Conservation (phyloP, 2,329 filamentous ascomycete species). For the Ceratocystis destructans region DNA sequence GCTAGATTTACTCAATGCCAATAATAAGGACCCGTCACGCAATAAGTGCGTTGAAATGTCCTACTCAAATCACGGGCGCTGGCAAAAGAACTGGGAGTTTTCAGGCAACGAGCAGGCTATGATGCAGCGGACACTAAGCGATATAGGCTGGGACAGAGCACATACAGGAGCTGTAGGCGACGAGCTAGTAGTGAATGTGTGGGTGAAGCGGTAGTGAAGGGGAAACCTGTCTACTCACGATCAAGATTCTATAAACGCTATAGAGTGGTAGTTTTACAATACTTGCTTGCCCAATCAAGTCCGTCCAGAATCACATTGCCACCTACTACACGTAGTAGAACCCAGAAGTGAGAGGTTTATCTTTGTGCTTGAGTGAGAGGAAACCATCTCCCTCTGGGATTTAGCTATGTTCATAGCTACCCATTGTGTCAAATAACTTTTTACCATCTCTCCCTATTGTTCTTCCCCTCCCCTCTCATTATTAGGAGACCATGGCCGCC, state of each 20-base stretch:
- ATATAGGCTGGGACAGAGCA: slow-evolving; percentile 44
- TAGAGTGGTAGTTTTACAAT: too few species aligned
- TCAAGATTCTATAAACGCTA: too few species aligned
- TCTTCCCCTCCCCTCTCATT: background rate
- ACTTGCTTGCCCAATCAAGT: too few species aligned
- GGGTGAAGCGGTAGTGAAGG: slow-evolving; percentile 30
- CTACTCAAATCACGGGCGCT: slow-evolving; percentile 41
- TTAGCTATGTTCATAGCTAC: too few species aligned
- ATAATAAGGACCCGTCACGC: slow-evolving; percentile 36
- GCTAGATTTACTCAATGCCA: slow-evolving; percentile 44
- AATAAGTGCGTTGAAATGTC: slow-evolving; percentile 46
- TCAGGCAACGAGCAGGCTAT: slow-evolving; percentile 36
- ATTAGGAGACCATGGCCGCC: background rate
- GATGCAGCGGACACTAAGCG: slow-evolving; percentile 37
- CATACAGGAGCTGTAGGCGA: slow-evolving; percentile 34
- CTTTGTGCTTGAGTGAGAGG: too few species aligned
- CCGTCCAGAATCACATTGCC: too few species aligned
- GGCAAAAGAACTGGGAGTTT: slow-evolving; percentile 43
- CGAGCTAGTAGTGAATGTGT: slow-evolving; percentile 45
- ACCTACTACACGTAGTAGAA: too few species aligned
- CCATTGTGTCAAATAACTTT: too few species aligned
- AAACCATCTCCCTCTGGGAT: too few species aligned
- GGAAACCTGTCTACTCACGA: too few species aligned
- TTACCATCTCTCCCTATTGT: background rate
- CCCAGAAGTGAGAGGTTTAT: too few species aligned